Base-by-base conservation (phyloP, 2,329 filamentous ascomycete species). In the Periconia digitata region DNA sequence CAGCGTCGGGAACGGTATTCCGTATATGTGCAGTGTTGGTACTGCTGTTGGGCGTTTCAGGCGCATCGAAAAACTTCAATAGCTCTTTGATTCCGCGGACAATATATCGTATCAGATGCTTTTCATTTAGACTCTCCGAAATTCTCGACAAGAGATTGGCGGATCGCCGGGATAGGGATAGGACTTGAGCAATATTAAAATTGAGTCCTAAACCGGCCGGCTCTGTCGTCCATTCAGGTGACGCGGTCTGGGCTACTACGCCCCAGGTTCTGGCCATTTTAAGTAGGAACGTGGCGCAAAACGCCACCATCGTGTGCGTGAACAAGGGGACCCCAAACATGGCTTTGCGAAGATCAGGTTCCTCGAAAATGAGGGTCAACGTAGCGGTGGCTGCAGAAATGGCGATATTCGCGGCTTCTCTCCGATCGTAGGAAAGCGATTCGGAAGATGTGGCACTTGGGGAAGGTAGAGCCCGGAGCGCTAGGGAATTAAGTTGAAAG, bases 281-380 rank as follows among this genome's bases (percentile, higher is more conserved):
- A 16, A 78, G 70, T 1, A 80, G 66, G 46, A 81, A 80, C 51
- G 78, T 76, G 48, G 75, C 77, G 8, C 76, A 76, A 49, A 80
- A 80, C 0, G 75, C 76, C 0, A 76, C 77, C 78, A 80, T 81
- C 42, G 76, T 77, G 51, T 78, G 76, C 20, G 78, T 73, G 44
- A 79, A 80, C 1, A 76, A 74, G 1, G 78, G 78, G 53, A 80
- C 75, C 2, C 77, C 74, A 48, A 50, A 66, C 18, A 74, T 63
- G 8, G 73, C 74, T 21, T 64, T 65, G 3, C 72, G 68, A 1
- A 79, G 67, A 24, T 77, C 74, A 0, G 72, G 66, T 32, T 79
- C 75, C 2, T 71, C 72, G 22, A 76, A 69, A 16, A 79, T 73
- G 29, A 78, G 67, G 12, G 74, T 71, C 16, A 79, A 68, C 20